Base-by-base conservation (phyloP, 495 filamentous ascomycete genomes). In the Penicillium pulvis region DNA sequence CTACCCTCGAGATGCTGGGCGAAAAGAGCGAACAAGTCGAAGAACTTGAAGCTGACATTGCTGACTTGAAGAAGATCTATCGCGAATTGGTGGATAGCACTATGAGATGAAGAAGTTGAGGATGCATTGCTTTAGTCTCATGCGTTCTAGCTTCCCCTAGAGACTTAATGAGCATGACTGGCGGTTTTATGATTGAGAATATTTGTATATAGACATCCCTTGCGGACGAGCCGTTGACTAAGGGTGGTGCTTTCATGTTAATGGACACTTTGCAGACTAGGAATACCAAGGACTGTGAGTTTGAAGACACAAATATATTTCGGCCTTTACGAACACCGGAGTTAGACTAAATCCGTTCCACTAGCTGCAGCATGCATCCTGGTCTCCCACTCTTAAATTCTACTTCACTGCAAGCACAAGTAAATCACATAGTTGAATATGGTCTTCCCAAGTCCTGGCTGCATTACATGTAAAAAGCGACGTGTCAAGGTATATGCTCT, bases 1-100 rank as follows among this genome's bases (percentile, higher is more conserved):
- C 92, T 1, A 93, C 90, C 45, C 77, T 98, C 43, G 93, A 97
- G 78, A 88, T 98, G 88, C 72, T 97, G 41, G 94, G 94, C 11
- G 94, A 98, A 83, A 97, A 95, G 85, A 96, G 90, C 68, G 94
- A 98, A 80, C 74, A 86, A 69, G 92, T 96, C 14, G 91, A 96
- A 61, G 93, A 98, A 79, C 76, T 99, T 51, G 83, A 84, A 70
- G 87, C 87, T 35, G 94, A 98, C 80, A 89, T 98, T 53, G 79
- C 83, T 51, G 94, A 98, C 80, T 78, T 98, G 67, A 98, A 98
- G 79, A 85, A 87, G 58, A 93, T 98, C 79, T 97, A 97, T 75
- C 83, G 92, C 65, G 93, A 97, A 67, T 72, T 98, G 72, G 89
- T 95, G 42, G 90, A 94, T 74, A 85, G 85, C 70, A 95, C 90